Evolutionary conservation across 495 filamentous ascomycete species (phyloP).

Genomic region (Penicillium taxi): DNA sequence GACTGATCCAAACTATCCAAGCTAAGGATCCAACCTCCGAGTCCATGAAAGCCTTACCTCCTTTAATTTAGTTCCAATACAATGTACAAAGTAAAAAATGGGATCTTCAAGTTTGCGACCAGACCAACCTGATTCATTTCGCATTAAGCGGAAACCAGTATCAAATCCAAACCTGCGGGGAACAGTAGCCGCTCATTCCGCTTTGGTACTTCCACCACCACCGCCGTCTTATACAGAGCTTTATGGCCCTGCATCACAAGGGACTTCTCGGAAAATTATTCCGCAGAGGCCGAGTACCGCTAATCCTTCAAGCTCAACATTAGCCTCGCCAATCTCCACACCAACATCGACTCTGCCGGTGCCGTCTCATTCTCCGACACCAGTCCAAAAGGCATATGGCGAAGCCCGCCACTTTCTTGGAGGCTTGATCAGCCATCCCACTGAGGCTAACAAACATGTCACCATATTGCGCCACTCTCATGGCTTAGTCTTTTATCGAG

Average conservation of each 20-base stretch:
- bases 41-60: too few species aligned
- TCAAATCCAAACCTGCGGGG: conserved; percentile 21
- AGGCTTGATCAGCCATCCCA: conserved; percentile 53
- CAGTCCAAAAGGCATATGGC: conserved; percentile 37
- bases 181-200: conserved; percentile 11
- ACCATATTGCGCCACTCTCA: conserved; percentile 60
- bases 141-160: conserved; percentile 20
- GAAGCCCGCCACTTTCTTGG: conserved; percentile 56
- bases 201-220: conserved; percentile 7
- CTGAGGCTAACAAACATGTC: conserved; percentile 56
- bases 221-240: conserved; percentile 20
- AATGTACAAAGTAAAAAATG: too few species aligned
- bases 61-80: too few species aligned
- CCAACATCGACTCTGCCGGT: conserved; percentile 3
- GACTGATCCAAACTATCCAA: background rate
- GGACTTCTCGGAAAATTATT: too few species aligned
- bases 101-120: conserved; percentile 10
- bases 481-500: conserved; percentile 55
- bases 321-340: conserved; percentile 9
- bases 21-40: too few species aligned
- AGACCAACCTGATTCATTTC: conserved; percentile 10
- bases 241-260: conserved; percentile 7
- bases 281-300: too few species aligned
- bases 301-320: conserved; percentile 1
- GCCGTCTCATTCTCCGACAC: conserved; percentile 7